phyloP scores from a whole-genome alignment of 352 stramenopile species.

The Globisporangium echinulatum region DNA sequence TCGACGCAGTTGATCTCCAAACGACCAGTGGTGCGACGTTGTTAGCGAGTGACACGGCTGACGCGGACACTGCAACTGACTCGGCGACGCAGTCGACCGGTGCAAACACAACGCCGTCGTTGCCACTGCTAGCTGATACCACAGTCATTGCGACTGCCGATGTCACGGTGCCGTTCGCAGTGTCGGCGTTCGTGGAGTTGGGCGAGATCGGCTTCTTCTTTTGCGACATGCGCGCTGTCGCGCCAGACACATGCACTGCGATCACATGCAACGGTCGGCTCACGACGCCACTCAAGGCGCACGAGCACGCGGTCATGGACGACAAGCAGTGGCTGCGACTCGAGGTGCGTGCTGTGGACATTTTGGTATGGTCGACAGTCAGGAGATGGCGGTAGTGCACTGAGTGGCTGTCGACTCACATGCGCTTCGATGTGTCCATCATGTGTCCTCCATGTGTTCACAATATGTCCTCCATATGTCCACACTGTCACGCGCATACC shows the following conservation, averaged over 20 bases:
- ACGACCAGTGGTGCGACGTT: neutral
- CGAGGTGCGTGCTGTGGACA: constrained; percentile 24
- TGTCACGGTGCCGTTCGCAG: neutral
- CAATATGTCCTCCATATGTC: neutral
- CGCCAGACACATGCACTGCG: constrained; percentile 22
- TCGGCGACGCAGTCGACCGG: neutral
- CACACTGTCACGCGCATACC: neutral
- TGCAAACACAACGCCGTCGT: neutral
- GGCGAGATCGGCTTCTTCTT: constrained; percentile 58
- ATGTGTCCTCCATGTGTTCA: too few species aligned
- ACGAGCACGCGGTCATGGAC: constrained; percentile 55
- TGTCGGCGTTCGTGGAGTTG: constrained; percentile 24
- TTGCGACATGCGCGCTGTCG: constrained; percentile 40
- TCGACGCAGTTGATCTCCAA: too few species aligned
- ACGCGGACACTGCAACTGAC: too few species aligned
- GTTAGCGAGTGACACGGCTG: neutral
- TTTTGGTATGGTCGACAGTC: too few species aligned
- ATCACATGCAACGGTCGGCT: constrained; percentile 71
- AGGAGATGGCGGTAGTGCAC: too few species aligned
- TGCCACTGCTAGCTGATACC: neutral
- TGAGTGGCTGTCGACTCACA: neutral
- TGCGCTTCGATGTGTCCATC: neutral
- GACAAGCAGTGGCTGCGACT: constrained; percentile 65
- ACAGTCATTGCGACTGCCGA: neutral
- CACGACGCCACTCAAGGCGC: constrained; percentile 27